Evolutionary conservation across 306 rosid species (phyloP), one percentile per base, ranked within the genome.

Genomic region (Gynostemma pentaphyllum): DNA sequence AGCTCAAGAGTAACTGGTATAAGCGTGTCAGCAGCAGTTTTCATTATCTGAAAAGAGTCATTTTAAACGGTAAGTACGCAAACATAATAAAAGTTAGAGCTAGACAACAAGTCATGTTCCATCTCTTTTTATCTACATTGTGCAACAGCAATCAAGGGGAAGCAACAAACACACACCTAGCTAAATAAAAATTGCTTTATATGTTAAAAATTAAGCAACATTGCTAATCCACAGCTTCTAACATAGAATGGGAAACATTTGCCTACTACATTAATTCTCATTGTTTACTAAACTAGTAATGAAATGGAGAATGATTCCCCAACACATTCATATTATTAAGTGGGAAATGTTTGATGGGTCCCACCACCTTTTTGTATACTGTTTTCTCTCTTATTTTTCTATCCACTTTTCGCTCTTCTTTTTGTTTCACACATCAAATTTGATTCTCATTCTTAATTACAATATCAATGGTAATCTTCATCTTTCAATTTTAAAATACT

Each of bases 1-100:
- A 94, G 90, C 86, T 94, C 99, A 40, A 94, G 86, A 2, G 99
- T 94, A 66, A 94, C 89, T 24, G 97, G 99, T 62, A 73, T 76
- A 65, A 94, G 94, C 11, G 77, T 88, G 73, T 86, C 95, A 15
- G 97, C 75, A 51, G 99, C 99, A 78, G 57, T 84, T 80, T 74
- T 79, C 97, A 94, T 94, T 79, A 94, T 94, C 99, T 94, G 89
- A 74, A 82, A 23, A 68, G 64, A 59, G 67, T 39, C 57, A 32
- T 30, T 3, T 34, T 5, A 12, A 45, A 39, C 42, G 18, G 60
- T 67, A 76, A 21, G 55, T 56, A 75, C 62, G 45, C 32, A 36
- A 72, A 42, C 42, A 41, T 34, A 24, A 16, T 48, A 52, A 39
- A 13, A 18, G 36, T 47, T 29, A 51, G 29, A 15, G 12, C 27